Base-by-base conservation (phyloP, 2,329 filamentous ascomycete genomes). In the Chrysoporthe puriensis region DNA sequence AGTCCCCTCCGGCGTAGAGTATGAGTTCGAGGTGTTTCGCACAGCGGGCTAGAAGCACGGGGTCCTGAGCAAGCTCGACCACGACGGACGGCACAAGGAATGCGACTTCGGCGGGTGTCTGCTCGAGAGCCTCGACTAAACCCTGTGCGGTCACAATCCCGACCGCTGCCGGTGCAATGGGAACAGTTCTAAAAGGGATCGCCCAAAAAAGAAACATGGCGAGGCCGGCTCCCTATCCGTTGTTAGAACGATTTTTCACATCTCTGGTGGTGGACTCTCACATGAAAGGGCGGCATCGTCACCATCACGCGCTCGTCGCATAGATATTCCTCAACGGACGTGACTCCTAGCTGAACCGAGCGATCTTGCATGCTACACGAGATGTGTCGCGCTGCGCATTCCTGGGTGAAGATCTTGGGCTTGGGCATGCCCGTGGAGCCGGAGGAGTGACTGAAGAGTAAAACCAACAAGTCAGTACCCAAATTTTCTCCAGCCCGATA, bases 261-360 rank as follows among this genome's bases (percentile, higher is more conserved):
- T 26, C 26, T 26, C 26, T 26, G 26, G 26, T 26, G 26, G 26
- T 26, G 26, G 26, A 32, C 13, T 36, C 64, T 66, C 18, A 66
- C 64, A 69, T 80, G 79, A 50, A 81, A 81, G 1, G 77, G 74
- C 1, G 80, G 79, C 36, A 79, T 66, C 0, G 74, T 74, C 2
- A 73, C 70, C 36, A 80, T 71, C 3, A 79, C 69, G 8, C 77
- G 71, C 59, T 78, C 78, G 0, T 75, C 75, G n/a, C 70, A 69
- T 34, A 62, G 63, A 42, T 72, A 65, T 2, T 67, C 26, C 14
- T 77, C 72, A 14, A 76, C 52, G 1, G 64, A 66, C 0, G 73
- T 73, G 2, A 71, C 58, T 2, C 21, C 18, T 26, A 2, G 26
- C 26, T 26, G 26, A 26, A 26, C 26, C 26, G 26, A 26, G 26